phyloP scores from a whole-genome alignment of 2,329 filamentous ascomycete species.

The Scedosporium apiospermum region DNA sequence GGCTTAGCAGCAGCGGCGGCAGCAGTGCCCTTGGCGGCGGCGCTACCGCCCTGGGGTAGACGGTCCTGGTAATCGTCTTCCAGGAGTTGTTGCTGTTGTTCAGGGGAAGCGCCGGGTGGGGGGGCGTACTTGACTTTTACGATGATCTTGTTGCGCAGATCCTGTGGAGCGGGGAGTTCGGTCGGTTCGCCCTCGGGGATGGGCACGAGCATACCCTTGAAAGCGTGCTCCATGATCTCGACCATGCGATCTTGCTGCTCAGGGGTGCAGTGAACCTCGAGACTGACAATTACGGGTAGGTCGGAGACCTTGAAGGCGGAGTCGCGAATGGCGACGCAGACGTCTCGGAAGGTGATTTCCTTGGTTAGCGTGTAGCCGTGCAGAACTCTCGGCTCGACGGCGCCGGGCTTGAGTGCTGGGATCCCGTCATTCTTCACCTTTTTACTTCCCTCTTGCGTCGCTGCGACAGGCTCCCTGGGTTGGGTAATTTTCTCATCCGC shows the following conservation, averaged over 20 bases:
- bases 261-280: conserved; percentile 78
- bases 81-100: conserved; percentile 23
- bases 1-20: conserved; percentile 28
- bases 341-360: conserved; percentile 75
- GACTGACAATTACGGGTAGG: conserved; percentile 82
- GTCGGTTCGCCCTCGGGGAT: conserved; percentile 34
- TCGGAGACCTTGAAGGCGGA: conserved; percentile 67
- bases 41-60: background rate
- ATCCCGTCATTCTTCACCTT: conserved; percentile 1
- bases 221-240: conserved; percentile 78
- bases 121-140: conserved; percentile 70
- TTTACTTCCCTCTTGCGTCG: conserved; percentile 6
- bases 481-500: conserved; percentile 18
- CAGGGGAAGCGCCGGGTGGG: conserved; percentile 16
- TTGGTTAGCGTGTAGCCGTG: conserved; percentile 89
- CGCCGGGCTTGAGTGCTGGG: conserved; percentile 14
- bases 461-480: conserved; percentile 8
- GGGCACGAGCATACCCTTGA: conserved; percentile 63
- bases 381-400: conserved; percentile 64
- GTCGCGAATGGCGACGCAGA: conserved; percentile 72
- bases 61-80: conserved; percentile 23
- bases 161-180: conserved; percentile 56
- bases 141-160: conserved; percentile 68
- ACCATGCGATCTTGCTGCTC: conserved; percentile 88
- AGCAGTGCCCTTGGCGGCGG: background rate